A percentile compares a stretch with the other conserved stretches of the same genome.
Evolutionary conservation across 306 rosid genomes (phyloP).

Genomic region (Ormosia semicastrata): DNA sequence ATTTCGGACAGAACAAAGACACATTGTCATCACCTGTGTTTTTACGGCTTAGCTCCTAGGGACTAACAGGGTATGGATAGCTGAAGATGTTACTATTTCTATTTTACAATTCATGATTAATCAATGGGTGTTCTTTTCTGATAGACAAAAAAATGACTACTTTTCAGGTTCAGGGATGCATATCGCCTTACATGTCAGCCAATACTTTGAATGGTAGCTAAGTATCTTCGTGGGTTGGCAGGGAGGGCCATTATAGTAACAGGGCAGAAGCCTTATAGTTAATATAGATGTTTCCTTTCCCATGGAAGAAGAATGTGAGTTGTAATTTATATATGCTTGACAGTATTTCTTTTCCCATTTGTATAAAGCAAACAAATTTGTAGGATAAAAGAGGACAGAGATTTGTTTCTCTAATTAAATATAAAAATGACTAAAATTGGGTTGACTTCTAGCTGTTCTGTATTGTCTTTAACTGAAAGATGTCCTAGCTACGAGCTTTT

Average conservation of each 20-base stretch:
- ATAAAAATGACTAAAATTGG: neutral
- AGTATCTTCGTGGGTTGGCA: neutral
- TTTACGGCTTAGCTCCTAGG: too few species aligned
- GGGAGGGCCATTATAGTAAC: neutral
- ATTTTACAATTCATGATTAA: neutral
- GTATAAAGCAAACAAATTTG: neutral
- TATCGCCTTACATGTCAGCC: conserved; percentile 68
- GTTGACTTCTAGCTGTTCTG: too few species aligned
- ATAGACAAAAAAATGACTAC: neutral
- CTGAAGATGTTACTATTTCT: neutral
- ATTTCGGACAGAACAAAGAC: neutral
- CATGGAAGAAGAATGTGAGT: neutral
- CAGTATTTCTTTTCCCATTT: neutral
- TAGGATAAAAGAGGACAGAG: neutral
- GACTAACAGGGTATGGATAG: neutral
- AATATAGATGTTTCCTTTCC: neutral
- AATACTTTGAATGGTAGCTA: conserved; percentile 54
- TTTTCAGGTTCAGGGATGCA: conserved; percentile 74
- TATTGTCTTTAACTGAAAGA: too few species aligned
- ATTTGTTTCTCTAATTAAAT: neutral
- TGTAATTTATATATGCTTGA: neutral
- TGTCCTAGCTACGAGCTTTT: too few species aligned
- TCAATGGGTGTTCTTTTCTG: neutral
- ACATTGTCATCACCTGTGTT: neutral
- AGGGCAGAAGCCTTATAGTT: neutral